Evolutionary conservation across 2,329 filamentous ascomycete species (phyloP).

Genomic region (Aureobasidium sp.): DNA sequence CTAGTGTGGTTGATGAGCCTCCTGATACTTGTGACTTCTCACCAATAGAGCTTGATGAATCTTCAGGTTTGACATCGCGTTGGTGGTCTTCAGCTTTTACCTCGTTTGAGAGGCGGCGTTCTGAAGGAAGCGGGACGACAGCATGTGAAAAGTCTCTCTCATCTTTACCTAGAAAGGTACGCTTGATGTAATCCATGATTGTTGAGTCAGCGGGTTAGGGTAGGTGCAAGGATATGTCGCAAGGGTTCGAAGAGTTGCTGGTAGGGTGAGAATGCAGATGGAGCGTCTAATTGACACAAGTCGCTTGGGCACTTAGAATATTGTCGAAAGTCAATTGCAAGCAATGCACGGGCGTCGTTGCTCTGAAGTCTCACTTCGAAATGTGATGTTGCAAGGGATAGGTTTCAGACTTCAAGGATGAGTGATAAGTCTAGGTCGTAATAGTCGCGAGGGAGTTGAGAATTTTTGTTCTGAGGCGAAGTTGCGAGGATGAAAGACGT

Average conservation of each 20-base stretch:
- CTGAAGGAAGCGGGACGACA: not conserved
- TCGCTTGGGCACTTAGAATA: constrained; percentile 6
- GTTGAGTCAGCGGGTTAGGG: not conserved
- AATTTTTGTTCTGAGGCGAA: not conserved
- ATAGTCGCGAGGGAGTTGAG: not conserved
- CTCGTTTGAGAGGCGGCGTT: not conserved
- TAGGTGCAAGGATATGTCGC: not conserved
- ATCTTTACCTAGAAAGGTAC: constrained; percentile 1
- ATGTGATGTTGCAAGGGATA: constrained; percentile 15
- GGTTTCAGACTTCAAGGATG: not conserved
- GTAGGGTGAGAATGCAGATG: not conserved
- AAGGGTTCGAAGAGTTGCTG: not conserved
- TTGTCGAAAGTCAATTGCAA: constrained; percentile 2
- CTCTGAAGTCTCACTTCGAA: constrained; percentile 8
- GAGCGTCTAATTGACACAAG: not conserved
- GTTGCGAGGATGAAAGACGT: not conserved
- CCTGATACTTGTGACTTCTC: not conserved
- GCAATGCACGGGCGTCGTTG: constrained; percentile 11
- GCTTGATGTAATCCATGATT: not conserved
- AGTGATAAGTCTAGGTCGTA: not conserved
- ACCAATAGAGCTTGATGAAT: not conserved
- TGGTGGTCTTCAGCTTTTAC: not conserved
- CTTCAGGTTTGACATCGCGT: not conserved
- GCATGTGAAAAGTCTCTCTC: constrained; percentile 1
- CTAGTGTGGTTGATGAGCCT: constrained; percentile 47